These are phyloP conservation scores for Alnus rubra DNA, from an alignment of 306 rosid species.

Conservation along the genomic window DNA sequence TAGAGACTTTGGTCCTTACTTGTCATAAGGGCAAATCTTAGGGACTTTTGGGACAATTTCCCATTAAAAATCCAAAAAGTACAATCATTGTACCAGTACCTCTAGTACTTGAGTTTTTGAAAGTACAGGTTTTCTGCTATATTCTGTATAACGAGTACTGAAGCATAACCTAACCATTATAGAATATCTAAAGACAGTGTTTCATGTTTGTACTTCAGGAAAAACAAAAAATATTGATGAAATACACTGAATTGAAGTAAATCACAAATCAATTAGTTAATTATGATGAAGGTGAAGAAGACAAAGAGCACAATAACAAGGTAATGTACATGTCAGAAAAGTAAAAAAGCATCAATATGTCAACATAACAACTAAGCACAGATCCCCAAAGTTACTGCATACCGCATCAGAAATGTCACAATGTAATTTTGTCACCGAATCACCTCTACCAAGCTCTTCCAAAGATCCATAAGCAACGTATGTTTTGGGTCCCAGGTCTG, in stretches of 20 bases:
- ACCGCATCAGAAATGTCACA: slow-evolving; percentile 76
- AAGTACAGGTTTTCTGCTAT: neutral
- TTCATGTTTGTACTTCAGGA: neutral
- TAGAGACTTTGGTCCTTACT: too few species aligned
- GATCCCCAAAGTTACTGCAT: slow-evolving; percentile 23
- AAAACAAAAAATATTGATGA: neutral
- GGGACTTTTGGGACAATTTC: neutral
- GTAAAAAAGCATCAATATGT: neutral
- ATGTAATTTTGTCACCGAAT: slow-evolving; percentile 67
- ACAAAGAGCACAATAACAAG: neutral
- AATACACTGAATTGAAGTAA: neutral
- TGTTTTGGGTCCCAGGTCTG: slow-evolving; percentile 72
- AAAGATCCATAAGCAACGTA: slow-evolving; percentile 61
- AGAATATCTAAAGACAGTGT: too few species aligned
- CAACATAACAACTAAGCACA: slow-evolving; percentile 13
- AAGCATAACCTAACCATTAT: too few species aligned
- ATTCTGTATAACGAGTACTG: neutral
- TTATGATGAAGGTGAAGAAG: neutral
- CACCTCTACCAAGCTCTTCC: slow-evolving; percentile 64
- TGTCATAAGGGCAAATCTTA: neutral
- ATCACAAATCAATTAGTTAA: neutral
- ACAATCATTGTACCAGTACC: neutral
- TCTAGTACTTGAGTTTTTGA: neutral
- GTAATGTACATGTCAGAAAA: neutral
- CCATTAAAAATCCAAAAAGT: neutral